Evolutionary conservation across 768 basidiomycete genomes (phyloP).

Genomic region (Psilocybe cubensis): DNA sequence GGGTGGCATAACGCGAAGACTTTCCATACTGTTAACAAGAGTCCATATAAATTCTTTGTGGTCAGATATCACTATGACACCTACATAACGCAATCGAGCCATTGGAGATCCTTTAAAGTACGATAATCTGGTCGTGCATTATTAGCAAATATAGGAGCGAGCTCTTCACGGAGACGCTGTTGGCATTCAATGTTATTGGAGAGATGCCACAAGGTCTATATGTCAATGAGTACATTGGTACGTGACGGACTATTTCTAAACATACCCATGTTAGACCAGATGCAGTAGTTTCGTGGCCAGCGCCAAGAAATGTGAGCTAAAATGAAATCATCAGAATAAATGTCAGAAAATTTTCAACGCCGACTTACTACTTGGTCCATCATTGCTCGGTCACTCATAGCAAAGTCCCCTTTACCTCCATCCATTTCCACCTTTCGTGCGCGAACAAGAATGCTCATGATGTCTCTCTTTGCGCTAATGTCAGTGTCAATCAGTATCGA

Average conservation of each 20-base stretch:
- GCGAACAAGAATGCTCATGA: slow-evolving; percentile 51
- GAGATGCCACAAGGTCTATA: slow-evolving; percentile 47
- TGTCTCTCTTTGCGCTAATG: slow-evolving; percentile 45
- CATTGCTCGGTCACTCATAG: slow-evolving; percentile 51
- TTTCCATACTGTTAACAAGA: slow-evolving; percentile 38
- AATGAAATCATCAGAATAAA: neutral
- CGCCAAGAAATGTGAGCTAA: slow-evolving; percentile 46
- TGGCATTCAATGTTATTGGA: slow-evolving; percentile 46
- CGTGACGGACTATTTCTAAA: neutral
- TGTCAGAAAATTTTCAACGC: neutral
- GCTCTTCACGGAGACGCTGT: slow-evolving; percentile 47
- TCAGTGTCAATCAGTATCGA: slow-evolving; percentile 35
- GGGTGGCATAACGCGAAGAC: slow-evolving; percentile 45
- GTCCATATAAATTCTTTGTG: neutral
- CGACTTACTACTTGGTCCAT: slow-evolving; percentile 51
- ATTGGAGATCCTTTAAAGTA: slow-evolving; percentile 35
- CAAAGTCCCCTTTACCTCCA: slow-evolving; percentile 35
- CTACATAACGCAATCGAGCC: slow-evolving; percentile 46
- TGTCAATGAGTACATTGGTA: slow-evolving; percentile 1
- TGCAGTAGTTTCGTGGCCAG: slow-evolving; percentile 43
- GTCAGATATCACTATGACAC: slow-evolving; percentile 3
- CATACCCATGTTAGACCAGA: slow-evolving; percentile 46
- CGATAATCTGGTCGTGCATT: slow-evolving; percentile 43
- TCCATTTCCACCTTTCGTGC: slow-evolving; percentile 42
- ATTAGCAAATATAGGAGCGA: slow-evolving; percentile 35